Evolutionary conservation across 306 rosid genomes (phyloP), one percentile per base, ranked within the genome.

Genomic region (Heteromeles arbutifolia): DNA sequence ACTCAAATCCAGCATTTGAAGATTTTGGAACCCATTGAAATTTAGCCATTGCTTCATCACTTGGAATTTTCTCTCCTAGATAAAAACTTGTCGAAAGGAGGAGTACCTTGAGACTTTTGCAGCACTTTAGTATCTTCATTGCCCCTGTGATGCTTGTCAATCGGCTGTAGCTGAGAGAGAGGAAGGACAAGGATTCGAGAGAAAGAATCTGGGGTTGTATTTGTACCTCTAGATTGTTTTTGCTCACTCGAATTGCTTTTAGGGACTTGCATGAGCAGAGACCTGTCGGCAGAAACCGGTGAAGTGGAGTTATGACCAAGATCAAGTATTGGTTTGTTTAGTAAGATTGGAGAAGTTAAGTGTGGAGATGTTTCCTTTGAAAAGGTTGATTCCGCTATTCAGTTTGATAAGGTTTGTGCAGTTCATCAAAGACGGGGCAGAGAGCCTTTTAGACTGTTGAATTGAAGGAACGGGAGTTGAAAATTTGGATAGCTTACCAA

Each of bases 401-500:
- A 28, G 66, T 28, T 62, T 0, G 0, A 26, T 32, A 32, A 31
- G 68, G 43, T 3, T 64, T 64, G 68, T 64, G 43, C 68, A 64
- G 29, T 31, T 64, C 68, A 31, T 64, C 68, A 64, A 32, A 31
- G 68, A 31, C 9, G 43, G 24, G 69, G 45, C 24, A 64, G 24
- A 8, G 69, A 29, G 28, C 69, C 44, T 1, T 64, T 11, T 6
- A 64, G 43, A 32, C 1, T 64, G 69, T 64, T 64, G 43, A 64
- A 64, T 4, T 64, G 69, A 64, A 64, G 69, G 25, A 29, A 32
- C 69, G 31, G 0, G 69, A 31, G 44, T 62, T 44, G 50, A 11
- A 11, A 77, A 77, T 21, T 70, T 62, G 71, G 54, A 44, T 5
- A 70, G 76, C 65, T 32, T 59, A 10, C 56, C 71, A 21, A 57